A percentile compares a stretch with the other conserved stretches of the same genome.
phyloP scores from a whole-genome alignment of 345 rosid species.

The Nephelium lappaceum region DNA sequence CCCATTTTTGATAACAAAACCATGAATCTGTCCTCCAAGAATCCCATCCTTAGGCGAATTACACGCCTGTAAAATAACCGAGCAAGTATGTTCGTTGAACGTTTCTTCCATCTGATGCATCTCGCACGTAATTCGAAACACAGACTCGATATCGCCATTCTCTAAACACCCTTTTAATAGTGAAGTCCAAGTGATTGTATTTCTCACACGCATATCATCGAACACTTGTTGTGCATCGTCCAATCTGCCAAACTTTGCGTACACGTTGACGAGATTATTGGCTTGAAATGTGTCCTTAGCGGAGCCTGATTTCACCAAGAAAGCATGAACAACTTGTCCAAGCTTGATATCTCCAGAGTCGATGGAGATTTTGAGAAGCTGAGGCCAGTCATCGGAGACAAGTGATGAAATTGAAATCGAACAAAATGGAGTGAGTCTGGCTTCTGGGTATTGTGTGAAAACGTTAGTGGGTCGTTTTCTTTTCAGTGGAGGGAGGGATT shows the following conservation, averaged over 20 bases:
- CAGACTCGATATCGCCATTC: conserved; percentile 25
- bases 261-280: conserved; percentile 29
- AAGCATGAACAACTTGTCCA: conserved; percentile 36
- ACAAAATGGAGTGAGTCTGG: background rate
- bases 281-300: conserved; percentile 24
- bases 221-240: conserved; percentile 32
- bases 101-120: conserved; percentile 32
- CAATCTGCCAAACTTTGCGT: conserved; percentile 22
- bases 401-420: background rate
- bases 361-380: conserved; percentile 32
- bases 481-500: conserved; percentile 17
- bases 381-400: conserved; percentile 32
- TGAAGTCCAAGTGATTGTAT: conserved; percentile 40
- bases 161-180: conserved; percentile 36
- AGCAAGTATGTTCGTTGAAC: conserved; percentile 41
- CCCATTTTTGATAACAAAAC: conserved; percentile 36
- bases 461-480: background rate
- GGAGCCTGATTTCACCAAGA: conserved; percentile 25
- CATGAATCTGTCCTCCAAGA: conserved; percentile 36
- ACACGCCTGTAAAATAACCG: conserved; percentile 40
- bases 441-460: background rate
- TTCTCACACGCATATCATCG: conserved; percentile 39
- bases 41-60: conserved; percentile 21
- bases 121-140: conserved; percentile 11
- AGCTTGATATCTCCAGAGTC: conserved; percentile 25